Base-by-base conservation (phyloP, 768 basidiomycete species). In the Serendipita indica region DNA sequence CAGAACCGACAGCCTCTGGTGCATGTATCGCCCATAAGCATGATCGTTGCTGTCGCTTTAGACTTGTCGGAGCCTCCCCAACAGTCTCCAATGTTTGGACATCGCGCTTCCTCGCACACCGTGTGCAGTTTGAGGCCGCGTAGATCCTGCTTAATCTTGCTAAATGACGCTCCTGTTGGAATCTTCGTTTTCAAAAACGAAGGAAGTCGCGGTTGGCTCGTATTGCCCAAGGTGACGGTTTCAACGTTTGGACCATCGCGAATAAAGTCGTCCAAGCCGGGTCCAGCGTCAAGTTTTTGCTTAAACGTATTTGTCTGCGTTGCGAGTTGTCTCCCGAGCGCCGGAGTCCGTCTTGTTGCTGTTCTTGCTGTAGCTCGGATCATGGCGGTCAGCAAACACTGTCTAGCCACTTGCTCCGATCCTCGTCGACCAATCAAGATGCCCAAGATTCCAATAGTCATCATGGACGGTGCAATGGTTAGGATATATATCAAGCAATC, bases 11-110 rank as follows among this genome's bases (percentile, higher is more conserved):
- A 99, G 1, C 92, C 96, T 66, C 96, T 82, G 33, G 96, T 99
- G 68, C 96, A 99, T 13, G 91, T 96, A 72, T 98, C 94, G 6
- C 96, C 96, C 96, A 99, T 98, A 13, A 99, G 74, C 96, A 99
- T 98, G 69, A 99, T 99, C 2, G 96, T 99, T 10, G 96, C 96
- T 4, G 96, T 99, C 22, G 96, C 96, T 52, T 80, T 79, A 60
- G 81, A 82, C 63, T 84, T 82, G 30, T 81, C 84, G 58, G 70
- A 71, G 6, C 92, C 92, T 39, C 96, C 91, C 96, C 96, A 99
- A 66, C 96, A 99, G 67, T 98, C 94, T n/a, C 94, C 96, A 59
- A 99, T 97, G 66, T 99, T 99, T 0, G 96, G 96, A 74, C 96
- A 99, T 62, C 93, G 79, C 33, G 96, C 96, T 69, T 99, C 96